A percentile compares a stretch with the other conserved stretches of the same genome.
phyloP scores from a whole-genome alignment of 1,284 basidiomycete species.

The Trichosporon inkin region DNA sequence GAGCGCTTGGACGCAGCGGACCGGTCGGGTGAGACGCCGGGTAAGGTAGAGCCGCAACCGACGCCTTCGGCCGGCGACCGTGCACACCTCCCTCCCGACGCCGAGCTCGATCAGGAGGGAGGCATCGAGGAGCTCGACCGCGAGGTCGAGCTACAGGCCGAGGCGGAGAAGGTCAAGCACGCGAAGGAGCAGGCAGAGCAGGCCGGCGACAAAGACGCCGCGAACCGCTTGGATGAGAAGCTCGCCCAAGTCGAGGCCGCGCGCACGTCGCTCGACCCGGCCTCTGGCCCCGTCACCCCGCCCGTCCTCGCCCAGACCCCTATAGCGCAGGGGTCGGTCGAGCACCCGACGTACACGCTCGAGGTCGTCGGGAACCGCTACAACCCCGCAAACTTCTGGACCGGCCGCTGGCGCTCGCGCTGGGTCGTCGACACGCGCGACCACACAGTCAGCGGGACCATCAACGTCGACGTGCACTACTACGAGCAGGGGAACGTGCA shows the following conservation, averaged over 20 bases:
- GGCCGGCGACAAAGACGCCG: constrained; percentile 2
- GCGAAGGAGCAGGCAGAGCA: constrained; percentile 10
- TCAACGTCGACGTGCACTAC: constrained; percentile 84
- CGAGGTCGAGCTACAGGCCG: constrained; percentile 12
- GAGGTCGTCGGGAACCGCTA: constrained; percentile 90
- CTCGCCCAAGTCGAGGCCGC: neutral
- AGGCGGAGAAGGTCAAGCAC: constrained; percentile 10
- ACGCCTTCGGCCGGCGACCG: constrained; percentile 1
- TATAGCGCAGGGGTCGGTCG: constrained; percentile 3
- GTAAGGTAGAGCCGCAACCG: neutral
- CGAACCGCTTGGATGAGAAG: neutral
- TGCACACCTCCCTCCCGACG: constrained; percentile 3
- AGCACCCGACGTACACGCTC: constrained; percentile 58
- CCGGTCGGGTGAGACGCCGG: constrained; percentile 4
- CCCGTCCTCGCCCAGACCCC: constrained; percentile 14
- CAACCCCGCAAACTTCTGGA: constrained; percentile 87
- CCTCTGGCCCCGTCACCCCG: neutral
- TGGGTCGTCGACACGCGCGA: constrained; percentile 52
- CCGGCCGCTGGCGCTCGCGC: constrained; percentile 77
- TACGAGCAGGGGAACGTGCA: constrained; percentile 96
- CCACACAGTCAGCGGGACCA: constrained; percentile 54
- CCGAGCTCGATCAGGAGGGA: constrained; percentile 35
- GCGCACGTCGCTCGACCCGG: neutral
- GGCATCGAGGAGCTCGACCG: constrained; percentile 28
- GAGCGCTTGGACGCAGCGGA: constrained; percentile 28